Conservation (phyloP, 2,329 filamentous ascomycete species). For the Clonostachys chloroleuca region DNA sequence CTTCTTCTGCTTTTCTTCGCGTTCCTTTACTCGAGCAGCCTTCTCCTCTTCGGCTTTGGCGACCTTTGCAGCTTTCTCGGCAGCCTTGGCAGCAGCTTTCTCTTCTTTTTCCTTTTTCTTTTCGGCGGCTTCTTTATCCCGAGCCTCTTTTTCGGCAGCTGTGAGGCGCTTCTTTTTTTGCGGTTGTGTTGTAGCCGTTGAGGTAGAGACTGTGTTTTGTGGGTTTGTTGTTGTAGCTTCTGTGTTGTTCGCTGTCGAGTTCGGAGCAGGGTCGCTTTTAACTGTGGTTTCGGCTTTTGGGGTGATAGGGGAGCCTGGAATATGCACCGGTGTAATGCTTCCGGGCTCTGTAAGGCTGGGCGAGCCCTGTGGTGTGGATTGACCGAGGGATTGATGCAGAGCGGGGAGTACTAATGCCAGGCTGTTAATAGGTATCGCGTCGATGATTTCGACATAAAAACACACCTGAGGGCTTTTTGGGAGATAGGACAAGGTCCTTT, state of each 20-base stretch:
- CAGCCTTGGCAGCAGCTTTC: constrained; percentile 17
- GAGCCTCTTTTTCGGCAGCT: constrained; percentile 29
- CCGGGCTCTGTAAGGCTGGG: constrained; percentile 34
- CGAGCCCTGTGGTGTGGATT: constrained; percentile 15
- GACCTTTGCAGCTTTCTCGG: constrained; percentile 15
- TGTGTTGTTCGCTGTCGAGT: constrained; percentile 18
- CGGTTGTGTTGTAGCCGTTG: constrained; percentile 9
- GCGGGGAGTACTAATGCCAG: constrained; percentile 4
- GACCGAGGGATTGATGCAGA: constrained; percentile 14
- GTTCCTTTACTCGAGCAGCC: constrained; percentile 26
- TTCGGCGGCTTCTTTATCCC: constrained; percentile 27
- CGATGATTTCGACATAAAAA: no score
- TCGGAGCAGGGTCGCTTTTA: no score
- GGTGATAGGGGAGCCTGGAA: constrained; percentile 7
- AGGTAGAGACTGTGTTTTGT: constrained; percentile 1
- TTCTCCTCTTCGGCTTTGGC: constrained; percentile 20
- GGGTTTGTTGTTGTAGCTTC: background rate
- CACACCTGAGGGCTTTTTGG: no score
- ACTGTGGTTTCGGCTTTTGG: no score
- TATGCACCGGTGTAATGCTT: constrained; percentile 29
- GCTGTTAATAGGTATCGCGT: background rate
- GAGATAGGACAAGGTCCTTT: no score
- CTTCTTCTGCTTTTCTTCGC: constrained; percentile 18
- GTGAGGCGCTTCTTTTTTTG: constrained; percentile 39
- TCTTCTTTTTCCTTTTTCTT: constrained; percentile 28